Evolutionary conservation across 306 rosid genomes (phyloP), one percentile per base, ranked within the genome.

Genomic region (Cotoneaster glaucophyllus): DNA sequence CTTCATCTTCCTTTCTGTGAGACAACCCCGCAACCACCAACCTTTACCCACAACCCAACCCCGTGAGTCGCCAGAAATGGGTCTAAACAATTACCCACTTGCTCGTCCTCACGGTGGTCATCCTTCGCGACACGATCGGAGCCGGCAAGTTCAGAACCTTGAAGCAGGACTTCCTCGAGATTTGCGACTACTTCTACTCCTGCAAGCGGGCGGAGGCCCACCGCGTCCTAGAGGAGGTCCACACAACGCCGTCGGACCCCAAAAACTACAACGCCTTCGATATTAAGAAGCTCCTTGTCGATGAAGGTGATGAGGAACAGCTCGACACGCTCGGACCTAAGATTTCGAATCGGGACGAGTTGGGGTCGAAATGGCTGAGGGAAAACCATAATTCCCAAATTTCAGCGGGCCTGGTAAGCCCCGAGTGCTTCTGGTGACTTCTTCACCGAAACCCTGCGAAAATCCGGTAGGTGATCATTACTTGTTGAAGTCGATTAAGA

Each of bases 391-490:
- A 81, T 75, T 82, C 71, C 80, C 92, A 3, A 93, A 88, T 86
- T 91, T 93, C 50, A 6, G 89, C 32, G 56, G 89, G 2, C 91
- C 92, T 56, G 82, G 78, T 18, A 93, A 91, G 77, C 98, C 98
- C 15, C 79, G 97, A 21, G 98, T 93, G 21, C 96, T 93, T 52
- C 67, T 93, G 28, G 93, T 93, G 8, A 93, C 98, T 11, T 93
- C 98, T 17, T 91, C 98, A 10, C 98, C 98, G 1, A 93, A 91
- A 74, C 93, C 97, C 6, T 93, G 98, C 44, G 97, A 93, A 75
- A 93, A 93, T 34, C 96, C 97, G 26, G 91, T 93, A 13, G 98
- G 98, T 15, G 98, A 93, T 29, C 98, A 93, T 81, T 93, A 93
- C 66, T 73, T 93, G 22, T 52, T 93, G 81, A 93, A 91, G 65